These are phyloP conservation scores for Quercus lobata DNA, from an alignment of 331 rosid genomes.

Conservation along the genomic window DNA sequence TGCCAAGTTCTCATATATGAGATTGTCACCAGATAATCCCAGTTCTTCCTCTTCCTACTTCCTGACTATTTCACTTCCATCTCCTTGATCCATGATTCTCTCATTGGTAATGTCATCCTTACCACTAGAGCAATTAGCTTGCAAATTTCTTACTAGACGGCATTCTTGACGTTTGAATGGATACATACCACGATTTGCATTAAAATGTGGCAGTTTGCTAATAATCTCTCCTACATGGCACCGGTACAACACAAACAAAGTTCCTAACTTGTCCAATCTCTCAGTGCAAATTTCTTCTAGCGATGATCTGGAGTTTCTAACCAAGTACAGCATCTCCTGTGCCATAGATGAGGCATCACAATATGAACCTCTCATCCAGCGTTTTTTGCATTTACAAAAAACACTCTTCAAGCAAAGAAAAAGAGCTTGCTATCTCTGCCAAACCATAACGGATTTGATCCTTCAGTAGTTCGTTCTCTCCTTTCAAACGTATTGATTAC, in stretches of 20 bases:
- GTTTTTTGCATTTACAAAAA: conserved; percentile 58
- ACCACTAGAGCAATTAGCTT: conserved; percentile 21
- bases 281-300: conserved; percentile 53
- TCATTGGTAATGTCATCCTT: conserved; percentile 11
- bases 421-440: conserved; percentile 51
- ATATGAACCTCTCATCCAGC: conserved; percentile 50
- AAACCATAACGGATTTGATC: conserved; percentile 44
- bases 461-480: conserved; percentile 48
- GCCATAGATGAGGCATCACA: conserved; percentile 43
- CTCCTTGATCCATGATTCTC: conserved; percentile 18
- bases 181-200: conserved; percentile 17
- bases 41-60: conserved; percentile 30
- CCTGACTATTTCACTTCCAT: conserved; percentile 16
- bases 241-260: conserved; percentile 42
- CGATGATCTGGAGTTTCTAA: conserved; percentile 42
- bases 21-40: conserved; percentile 30
- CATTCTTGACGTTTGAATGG: conserved; percentile 29
- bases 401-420: conserved; percentile 56
- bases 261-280: conserved; percentile 42
- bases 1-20: conserved; percentile 45
- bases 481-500: conserved; percentile 39
- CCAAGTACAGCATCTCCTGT: conserved; percentile 41
- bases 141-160: conserved; percentile 10
- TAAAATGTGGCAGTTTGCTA: conserved; percentile 17
- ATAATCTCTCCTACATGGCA: conserved; percentile 40